Percentiles rank a stretch among this genome's conserved stretches.
These are phyloP conservation scores for Apiospora rasikravindrae DNA, from an alignment of 2,329 filamentous ascomycete species.

Conservation along the genomic window DNA sequence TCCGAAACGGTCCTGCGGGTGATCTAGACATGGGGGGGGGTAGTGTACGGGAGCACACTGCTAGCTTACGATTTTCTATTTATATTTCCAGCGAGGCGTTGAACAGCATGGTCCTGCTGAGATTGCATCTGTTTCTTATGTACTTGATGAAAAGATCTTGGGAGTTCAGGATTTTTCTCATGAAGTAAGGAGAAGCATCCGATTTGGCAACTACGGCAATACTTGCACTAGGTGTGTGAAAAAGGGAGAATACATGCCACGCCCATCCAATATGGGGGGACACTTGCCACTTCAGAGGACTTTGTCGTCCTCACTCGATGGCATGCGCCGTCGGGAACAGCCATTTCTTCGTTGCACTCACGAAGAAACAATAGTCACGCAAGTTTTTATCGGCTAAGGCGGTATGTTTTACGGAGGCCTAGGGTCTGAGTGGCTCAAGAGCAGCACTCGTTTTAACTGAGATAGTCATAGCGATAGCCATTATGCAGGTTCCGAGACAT, in stretches of 20 bases:
- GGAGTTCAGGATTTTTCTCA: constrained; percentile 19
- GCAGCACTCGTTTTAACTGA: constrained; percentile 5
- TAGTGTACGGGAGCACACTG: not conserved
- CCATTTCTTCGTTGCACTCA: not conserved
- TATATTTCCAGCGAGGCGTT: constrained; percentile 23
- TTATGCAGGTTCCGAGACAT: constrained; percentile 16
- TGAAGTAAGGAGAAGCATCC: not conserved
- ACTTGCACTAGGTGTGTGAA: not conserved
- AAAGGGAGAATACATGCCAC: not conserved
- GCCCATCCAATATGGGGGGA: not conserved
- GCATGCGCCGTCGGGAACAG: not conserved
- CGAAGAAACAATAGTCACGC: not conserved
- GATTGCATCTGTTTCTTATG: constrained; percentile 21
- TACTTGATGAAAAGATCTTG: constrained; percentile 13
- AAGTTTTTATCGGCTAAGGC: not conserved
- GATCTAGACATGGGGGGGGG: not conserved
- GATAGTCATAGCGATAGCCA: constrained; percentile 15
- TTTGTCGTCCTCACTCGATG: not conserved
- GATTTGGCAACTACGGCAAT: not conserved
- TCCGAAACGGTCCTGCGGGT: constrained; percentile 20
- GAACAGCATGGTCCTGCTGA: constrained; percentile 15
- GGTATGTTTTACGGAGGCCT: not conserved
- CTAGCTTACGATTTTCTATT: constrained; percentile 11
- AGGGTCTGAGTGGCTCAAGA: not conserved
- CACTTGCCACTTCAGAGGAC: not conserved